A percentile compares a stretch with the other conserved stretches of the same genome.
Conservation (phyloP, 352 stramenopile genomes). For the Globisporangium carolinianum region DNA sequence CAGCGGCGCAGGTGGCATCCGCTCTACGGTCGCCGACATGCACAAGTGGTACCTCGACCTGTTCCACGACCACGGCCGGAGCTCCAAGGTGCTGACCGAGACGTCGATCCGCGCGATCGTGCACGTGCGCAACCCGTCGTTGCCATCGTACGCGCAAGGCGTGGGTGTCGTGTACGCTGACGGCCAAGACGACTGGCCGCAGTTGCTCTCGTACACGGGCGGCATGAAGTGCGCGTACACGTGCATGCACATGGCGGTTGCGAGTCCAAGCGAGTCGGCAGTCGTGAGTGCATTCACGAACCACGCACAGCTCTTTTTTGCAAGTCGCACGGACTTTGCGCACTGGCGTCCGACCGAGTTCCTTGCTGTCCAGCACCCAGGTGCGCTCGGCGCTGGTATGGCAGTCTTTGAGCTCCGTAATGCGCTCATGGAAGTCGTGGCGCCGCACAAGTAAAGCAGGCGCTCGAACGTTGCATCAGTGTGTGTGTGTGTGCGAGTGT, state of each 20-base stretch:
- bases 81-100: constrained; percentile 33
- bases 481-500: no score
- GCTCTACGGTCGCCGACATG: constrained; percentile 45
- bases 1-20: constrained; percentile 27
- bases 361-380: neutral
- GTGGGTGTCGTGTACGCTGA: constrained; percentile 28
- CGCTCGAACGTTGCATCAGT: no score
- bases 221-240: constrained; percentile 37
- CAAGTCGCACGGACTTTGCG: constrained; percentile 19
- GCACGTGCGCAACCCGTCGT: constrained; percentile 25
- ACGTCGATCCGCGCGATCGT: constrained; percentile 38
- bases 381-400: neutral
- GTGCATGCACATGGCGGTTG: constrained; percentile 39
- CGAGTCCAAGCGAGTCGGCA: constrained; percentile 18
- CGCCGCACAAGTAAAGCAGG: no score
- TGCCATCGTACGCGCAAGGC: constrained; percentile 31
- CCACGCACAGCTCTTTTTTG: constrained; percentile 26
- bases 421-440: neutral
- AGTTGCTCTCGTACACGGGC: constrained; percentile 33
- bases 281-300: constrained; percentile 38
- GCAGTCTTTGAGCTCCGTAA: neutral
- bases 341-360: constrained; percentile 19
- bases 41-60: constrained; percentile 47
- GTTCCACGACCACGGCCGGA: constrained; percentile 26
- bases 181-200: constrained; percentile 21